Evolutionary conservation across 495 filamentous ascomycete species (phyloP).

Genomic region (Immersiella caudata): DNA sequence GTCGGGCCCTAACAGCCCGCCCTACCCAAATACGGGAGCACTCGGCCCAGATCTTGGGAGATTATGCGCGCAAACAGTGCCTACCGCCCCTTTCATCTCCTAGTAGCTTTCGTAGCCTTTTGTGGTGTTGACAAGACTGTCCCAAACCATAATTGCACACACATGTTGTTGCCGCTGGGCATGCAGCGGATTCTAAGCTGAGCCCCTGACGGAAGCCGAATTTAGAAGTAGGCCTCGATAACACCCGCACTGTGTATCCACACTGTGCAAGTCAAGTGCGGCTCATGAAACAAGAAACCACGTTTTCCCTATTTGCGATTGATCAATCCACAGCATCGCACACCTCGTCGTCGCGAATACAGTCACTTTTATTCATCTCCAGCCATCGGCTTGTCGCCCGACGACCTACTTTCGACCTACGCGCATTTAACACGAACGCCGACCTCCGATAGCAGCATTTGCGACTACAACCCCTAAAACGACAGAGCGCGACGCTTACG

Average conservation of each 20-base stretch:
- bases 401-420: slow-evolving; percentile 4
- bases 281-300: slow-evolving; percentile 34
- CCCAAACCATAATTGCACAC: no score
- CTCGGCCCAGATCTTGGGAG: not conserved
- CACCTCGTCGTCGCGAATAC: slow-evolving; percentile 11
- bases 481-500: slow-evolving; percentile 16
- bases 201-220: not conserved
- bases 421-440: slow-evolving; percentile 12
- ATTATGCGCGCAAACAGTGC: not conserved
- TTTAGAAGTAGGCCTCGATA: not conserved
- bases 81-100: not conserved
- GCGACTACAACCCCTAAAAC: not conserved
- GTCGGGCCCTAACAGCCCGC: not conserved
- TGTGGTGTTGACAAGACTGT: not conserved
- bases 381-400: not conserved
- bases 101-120: not conserved
- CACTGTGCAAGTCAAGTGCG: slow-evolving; percentile 16
- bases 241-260: not conserved
- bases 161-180: no score
- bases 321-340: slow-evolving; percentile 20
- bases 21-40: not conserved
- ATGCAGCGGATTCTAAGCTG: not conserved
- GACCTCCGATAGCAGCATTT: not conserved
- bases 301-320: slow-evolving; percentile 28
- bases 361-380: slow-evolving; percentile 5